Evolutionary conservation across 2,329 filamentous ascomycete species (phyloP).

Genomic region (Ophiostoma piceae): DNA sequence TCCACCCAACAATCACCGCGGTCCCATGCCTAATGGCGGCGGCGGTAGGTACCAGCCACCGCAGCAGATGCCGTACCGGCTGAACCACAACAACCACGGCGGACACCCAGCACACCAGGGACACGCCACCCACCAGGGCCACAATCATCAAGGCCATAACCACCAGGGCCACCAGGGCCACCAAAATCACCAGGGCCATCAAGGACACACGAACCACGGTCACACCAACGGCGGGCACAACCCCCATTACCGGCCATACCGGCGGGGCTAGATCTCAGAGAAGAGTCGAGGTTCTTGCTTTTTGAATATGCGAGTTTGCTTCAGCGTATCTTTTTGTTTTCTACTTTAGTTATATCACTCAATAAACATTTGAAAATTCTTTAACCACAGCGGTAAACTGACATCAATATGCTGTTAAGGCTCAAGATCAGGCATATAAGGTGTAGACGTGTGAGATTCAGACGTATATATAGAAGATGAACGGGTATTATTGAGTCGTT

Average conservation of each 20-base stretch:
- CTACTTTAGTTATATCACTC: background rate
- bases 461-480: background rate
- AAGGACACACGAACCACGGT: background rate
- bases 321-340: background rate
- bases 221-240: slow-evolving; percentile 1
- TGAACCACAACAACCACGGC: background rate
- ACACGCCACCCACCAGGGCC: background rate
- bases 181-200: background rate
- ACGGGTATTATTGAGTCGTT: background rate
- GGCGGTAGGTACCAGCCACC: slow-evolving; percentile 19
- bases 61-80: background rate
- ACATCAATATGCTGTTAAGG: no score
- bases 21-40: slow-evolving; percentile 2
- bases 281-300: background rate
- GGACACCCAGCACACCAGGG: background rate
- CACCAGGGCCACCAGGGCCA: background rate
- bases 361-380: background rate
- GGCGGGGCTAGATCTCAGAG: slow-evolving; percentile 14
- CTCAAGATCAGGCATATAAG: no score
- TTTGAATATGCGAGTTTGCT: background rate
- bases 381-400: background rate
- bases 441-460: no score
- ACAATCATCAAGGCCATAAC: background rate
- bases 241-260: slow-evolving; percentile 16
- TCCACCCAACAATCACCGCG: slow-evolving; percentile 1